Conservation (phyloP, 495 filamentous ascomycete genomes). For the Penicillium cataractarum region DNA sequence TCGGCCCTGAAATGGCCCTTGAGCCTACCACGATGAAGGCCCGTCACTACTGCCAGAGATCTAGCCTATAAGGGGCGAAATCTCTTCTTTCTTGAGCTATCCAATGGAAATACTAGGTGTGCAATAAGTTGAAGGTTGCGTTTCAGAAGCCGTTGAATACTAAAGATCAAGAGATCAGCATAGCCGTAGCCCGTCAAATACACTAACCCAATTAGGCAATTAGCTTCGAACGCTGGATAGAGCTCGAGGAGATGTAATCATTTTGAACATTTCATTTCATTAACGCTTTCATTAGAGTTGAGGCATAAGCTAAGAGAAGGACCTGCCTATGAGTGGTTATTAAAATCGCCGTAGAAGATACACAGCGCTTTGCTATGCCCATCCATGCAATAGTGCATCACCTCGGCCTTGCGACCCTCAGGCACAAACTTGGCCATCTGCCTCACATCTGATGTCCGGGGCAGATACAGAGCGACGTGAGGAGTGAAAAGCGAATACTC, state of each 20-base stretch:
- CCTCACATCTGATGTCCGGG: constrained; percentile 80
- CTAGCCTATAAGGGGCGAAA: neutral
- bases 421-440: constrained; percentile 73
- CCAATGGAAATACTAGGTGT: constrained; percentile 42
- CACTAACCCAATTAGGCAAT: constrained; percentile 30
- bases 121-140: constrained; percentile 47
- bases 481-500: constrained; percentile 56
- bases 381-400: constrained; percentile 89
- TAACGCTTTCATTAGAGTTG: neutral
- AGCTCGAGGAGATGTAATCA: neutral
- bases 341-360: constrained; percentile 55
- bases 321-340: constrained; percentile 19
- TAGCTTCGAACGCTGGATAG: constrained; percentile 14
- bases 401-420: constrained; percentile 59
- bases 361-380: constrained; percentile 83
- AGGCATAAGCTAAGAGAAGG: constrained; percentile 4
- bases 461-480: constrained; percentile 77
- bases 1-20: neutral
- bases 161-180: constrained; percentile 46
- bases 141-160: constrained; percentile 40
- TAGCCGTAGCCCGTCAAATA: constrained; percentile 7
- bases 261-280: neutral
- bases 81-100: constrained; percentile 31
- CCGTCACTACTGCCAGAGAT: no score
- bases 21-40: no score